Percentiles rank a stretch among this genome's conserved stretches.
phyloP scores from a whole-genome alignment of 2,329 filamentous ascomycete species.

The Monosporascus sp. region DNA sequence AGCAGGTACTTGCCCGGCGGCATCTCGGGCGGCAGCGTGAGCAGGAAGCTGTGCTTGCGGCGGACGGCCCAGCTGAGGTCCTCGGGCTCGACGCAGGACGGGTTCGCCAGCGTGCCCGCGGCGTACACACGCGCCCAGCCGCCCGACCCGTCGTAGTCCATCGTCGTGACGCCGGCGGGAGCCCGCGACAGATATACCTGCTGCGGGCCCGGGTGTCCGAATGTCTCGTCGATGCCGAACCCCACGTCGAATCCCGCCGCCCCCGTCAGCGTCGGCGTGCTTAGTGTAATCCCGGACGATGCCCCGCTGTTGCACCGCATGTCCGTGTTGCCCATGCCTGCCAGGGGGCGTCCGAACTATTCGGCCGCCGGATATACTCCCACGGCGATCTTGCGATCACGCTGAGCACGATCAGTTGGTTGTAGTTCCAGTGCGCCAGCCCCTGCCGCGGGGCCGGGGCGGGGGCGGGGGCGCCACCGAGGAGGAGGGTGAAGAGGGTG shows the following conservation, averaged over 20 bases:
- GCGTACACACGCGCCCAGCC: slow-evolving; percentile 15
- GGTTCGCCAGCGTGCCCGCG: slow-evolving; percentile 1
- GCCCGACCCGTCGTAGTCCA: slow-evolving; percentile 12
- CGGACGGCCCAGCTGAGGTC: slow-evolving; percentile 3
- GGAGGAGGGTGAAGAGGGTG: slow-evolving; percentile 1
- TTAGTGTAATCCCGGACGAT: neutral
- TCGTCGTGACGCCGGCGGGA: slow-evolving; percentile 1
- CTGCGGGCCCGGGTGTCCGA: slow-evolving; percentile 17
- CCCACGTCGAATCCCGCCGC: slow-evolving; percentile 11
- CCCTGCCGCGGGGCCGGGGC: neutral
- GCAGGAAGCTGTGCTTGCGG: slow-evolving; percentile 7
- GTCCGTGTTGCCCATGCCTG: slow-evolving; percentile 12
- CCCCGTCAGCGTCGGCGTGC: slow-evolving; percentile 7
- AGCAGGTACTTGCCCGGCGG: slow-evolving; percentile 18
- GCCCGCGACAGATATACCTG: slow-evolving; percentile 13
- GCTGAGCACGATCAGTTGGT: slow-evolving; percentile 14
- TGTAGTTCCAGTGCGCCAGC: slow-evolving; percentile 15
- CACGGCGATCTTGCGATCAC: slow-evolving; percentile 11
- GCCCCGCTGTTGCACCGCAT: slow-evolving; percentile 16
- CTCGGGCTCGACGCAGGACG: slow-evolving; percentile 1
- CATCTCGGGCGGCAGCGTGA: slow-evolving; percentile 9
- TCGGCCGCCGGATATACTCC: slow-evolving; percentile 14
- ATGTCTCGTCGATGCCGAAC: slow-evolving; percentile 13
- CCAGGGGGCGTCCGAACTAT: slow-evolving; percentile 15
- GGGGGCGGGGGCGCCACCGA: neutral